Evolutionary conservation across 2,329 filamentous ascomycete genomes (phyloP).

Genomic region (Tolypocladium cylindrosporum): DNA sequence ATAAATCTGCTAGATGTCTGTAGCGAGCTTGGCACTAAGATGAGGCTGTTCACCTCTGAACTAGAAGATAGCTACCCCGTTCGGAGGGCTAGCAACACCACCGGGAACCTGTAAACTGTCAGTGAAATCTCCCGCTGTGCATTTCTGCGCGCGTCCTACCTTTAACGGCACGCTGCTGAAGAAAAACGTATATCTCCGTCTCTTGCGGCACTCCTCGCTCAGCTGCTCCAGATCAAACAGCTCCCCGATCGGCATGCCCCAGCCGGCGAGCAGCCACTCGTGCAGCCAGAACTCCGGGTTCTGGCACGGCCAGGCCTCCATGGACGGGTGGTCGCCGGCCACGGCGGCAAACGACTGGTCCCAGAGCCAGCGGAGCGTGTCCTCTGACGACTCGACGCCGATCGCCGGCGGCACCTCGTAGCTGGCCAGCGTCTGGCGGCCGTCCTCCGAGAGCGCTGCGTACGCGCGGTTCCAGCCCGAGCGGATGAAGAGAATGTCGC

Average conservation of each 20-base stretch:
- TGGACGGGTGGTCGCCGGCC: constrained; percentile 41
- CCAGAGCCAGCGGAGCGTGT: constrained; percentile 47
- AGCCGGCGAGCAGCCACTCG: constrained; percentile 36
- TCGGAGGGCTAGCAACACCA: constrained; percentile 27
- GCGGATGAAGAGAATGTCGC: constrained; percentile 48
- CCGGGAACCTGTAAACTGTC: constrained; percentile 16
- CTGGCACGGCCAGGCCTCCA: constrained; percentile 38
- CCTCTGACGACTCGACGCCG: constrained; percentile 37
- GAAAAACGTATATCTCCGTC: constrained; percentile 28
- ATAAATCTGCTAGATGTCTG: background rate
- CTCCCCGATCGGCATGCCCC: constrained; percentile 42
- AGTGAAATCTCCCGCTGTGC: background rate
- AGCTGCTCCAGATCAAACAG: constrained; percentile 34
- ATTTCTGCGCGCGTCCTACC: constrained; percentile 2
- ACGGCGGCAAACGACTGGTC: constrained; percentile 43
- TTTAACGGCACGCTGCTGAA: constrained; percentile 27
- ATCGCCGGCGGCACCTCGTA: constrained; percentile 17
- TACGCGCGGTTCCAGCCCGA: constrained; percentile 39
- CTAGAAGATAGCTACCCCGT: constrained; percentile 27
- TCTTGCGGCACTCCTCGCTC: constrained; percentile 19
- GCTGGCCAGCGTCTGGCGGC: constrained; percentile 24
- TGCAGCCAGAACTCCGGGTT: constrained; percentile 23
- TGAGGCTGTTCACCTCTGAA: background rate
- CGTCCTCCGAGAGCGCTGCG: constrained; percentile 21
- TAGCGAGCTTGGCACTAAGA: background rate